Conservation (phyloP, 1,284 basidiomycete genomes). For the Ceratobasidium sp. region DNA sequence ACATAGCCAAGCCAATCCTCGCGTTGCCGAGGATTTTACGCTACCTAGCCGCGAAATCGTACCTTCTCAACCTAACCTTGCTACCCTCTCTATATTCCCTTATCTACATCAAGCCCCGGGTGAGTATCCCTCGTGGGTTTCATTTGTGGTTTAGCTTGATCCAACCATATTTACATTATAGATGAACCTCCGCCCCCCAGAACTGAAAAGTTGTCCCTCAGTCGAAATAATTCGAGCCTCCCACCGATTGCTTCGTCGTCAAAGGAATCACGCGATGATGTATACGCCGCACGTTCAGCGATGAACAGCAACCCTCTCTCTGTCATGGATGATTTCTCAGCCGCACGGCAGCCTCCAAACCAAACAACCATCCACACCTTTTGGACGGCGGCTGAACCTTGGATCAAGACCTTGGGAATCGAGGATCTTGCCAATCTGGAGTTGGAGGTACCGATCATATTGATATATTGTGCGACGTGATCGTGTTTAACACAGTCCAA, state of each 20-base stretch:
- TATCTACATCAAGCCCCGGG: constrained; percentile 40
- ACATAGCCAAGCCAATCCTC: constrained; percentile 36
- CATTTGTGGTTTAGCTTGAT: not conserved
- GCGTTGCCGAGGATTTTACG: constrained; percentile 41
- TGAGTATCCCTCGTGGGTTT: constrained; percentile 11
- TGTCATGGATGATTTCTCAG: constrained; percentile 41
- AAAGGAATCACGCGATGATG: constrained; percentile 30
- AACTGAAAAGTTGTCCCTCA: constrained; percentile 22
- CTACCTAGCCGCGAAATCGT: constrained; percentile 30
- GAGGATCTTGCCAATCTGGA: constrained; percentile 49
- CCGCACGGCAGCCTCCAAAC: constrained; percentile 42
- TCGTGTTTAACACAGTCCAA: not conserved
- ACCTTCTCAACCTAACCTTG: constrained; percentile 25
- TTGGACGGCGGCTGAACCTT: constrained; percentile 49
- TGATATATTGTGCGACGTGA: not conserved
- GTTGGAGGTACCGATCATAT: constrained; percentile 43
- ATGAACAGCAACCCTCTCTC: constrained; percentile 41
- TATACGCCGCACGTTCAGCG: constrained; percentile 39
- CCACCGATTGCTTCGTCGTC: constrained; percentile 31
- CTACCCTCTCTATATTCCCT: constrained; percentile 40
- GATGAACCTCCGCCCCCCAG: constrained; percentile 27
- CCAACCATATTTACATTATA: not conserved
- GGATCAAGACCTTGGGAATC: constrained; percentile 48
- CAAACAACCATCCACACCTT: constrained; percentile 47
- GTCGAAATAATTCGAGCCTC: constrained; percentile 31